These are phyloP conservation scores for Mycena epipterygia DNA, from an alignment of 768 basidiomycete genomes.

Conservation along the genomic window DNA sequence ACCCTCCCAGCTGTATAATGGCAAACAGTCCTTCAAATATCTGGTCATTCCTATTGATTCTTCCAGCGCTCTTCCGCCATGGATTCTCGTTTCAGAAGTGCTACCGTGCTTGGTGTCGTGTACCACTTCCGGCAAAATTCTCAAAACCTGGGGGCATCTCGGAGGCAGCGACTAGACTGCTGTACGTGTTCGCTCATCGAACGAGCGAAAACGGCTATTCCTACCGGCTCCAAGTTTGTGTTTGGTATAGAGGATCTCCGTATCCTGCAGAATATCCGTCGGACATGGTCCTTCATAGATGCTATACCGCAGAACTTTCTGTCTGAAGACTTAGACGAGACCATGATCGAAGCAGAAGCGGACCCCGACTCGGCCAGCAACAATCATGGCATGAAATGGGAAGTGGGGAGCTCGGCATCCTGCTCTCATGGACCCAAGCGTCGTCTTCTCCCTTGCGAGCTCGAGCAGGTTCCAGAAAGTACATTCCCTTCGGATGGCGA, in stretches of 20 bases:
- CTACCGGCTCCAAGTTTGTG: no score
- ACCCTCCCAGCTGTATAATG: constrained; percentile 11
- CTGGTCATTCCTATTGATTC: neutral
- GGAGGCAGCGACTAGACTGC: neutral
- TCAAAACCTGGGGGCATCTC: neutral
- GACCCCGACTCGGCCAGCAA: neutral
- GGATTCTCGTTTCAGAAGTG: neutral
- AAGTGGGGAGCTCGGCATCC: neutral
- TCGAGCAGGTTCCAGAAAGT: neutral
- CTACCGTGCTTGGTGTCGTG: constrained; percentile 5
- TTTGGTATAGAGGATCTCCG: neutral
- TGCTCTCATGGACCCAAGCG: constrained; percentile 5
- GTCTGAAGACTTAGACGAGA: neutral
- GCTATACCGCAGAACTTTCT: constrained; percentile 10
- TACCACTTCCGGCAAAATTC: neutral
- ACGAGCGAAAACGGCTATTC: neutral
- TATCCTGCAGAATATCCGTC: neutral
- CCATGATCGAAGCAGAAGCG: neutral
- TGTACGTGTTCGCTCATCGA: neutral
- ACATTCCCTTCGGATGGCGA: neutral
- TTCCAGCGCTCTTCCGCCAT: neutral
- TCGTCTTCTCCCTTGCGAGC: constrained; percentile 14
- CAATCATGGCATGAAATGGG: neutral
- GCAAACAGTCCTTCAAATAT: constrained; percentile 11
- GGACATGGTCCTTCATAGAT: neutral